phyloP scores from a whole-genome alignment of 2,329 filamentous ascomycete species.

The Aspergillus brasiliensis region DNA sequence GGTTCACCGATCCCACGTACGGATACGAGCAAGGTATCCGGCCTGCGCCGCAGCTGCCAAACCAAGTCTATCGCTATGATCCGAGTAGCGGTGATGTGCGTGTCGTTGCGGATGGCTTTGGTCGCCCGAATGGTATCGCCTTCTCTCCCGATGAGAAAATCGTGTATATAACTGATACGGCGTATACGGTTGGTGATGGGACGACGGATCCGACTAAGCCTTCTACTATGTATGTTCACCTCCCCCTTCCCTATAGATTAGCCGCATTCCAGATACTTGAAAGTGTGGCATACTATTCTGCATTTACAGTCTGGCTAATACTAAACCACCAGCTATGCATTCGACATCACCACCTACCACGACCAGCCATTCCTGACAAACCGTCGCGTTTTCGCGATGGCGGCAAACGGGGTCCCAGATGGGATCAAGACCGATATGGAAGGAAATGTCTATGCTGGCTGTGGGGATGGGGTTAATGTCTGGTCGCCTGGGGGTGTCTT shows the following conservation, averaged over 20 bases:
- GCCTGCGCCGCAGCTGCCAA: constrained; percentile 37
- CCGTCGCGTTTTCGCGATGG: constrained; percentile 55
- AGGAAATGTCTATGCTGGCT: constrained; percentile 59
- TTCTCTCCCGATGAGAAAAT: constrained; percentile 43
- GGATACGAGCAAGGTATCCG: constrained; percentile 37
- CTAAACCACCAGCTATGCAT: constrained; percentile 45
- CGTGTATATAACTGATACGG: constrained; percentile 47
- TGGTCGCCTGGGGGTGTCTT: constrained; percentile 53
- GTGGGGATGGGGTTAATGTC: constrained; percentile 57
- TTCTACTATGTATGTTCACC: constrained; percentile 32
- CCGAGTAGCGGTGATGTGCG: constrained; percentile 40
- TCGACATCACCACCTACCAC: constrained; percentile 45
- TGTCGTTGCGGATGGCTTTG: constrained; percentile 42
- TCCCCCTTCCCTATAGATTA: not conserved
- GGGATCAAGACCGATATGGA: constrained; percentile 53
- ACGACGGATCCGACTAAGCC: constrained; percentile 20
- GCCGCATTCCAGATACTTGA: not conserved
- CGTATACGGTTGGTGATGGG: constrained; percentile 28
- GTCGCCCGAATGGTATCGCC: constrained; percentile 46
- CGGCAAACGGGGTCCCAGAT: constrained; percentile 49
- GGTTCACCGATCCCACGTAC: constrained; percentile 46
- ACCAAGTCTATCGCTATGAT: constrained; percentile 44
- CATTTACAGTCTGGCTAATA: not conserved
- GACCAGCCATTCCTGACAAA: constrained; percentile 49
- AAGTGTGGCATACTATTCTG: too few relatives aligned